These are phyloP conservation scores for Ustilago loliicola DNA, from an alignment of 1,284 basidiomycete species.

Conservation along the genomic window DNA sequence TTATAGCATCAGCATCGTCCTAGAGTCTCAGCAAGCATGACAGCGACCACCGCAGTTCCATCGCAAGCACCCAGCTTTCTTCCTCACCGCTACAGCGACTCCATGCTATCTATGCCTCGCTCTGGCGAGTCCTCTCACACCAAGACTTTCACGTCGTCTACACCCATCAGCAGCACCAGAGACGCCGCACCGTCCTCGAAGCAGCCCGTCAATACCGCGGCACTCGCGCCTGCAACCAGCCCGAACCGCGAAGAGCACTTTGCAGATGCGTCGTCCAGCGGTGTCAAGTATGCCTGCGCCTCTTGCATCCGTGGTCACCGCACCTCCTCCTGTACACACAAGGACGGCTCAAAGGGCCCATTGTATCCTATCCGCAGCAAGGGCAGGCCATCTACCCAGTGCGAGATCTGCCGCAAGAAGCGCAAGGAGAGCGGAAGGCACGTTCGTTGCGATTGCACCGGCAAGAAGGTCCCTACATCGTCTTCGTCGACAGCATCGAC, in stretches of 20 bases:
- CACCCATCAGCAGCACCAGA: slow-evolving; percentile 8
- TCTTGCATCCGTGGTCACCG: slow-evolving; percentile 66
- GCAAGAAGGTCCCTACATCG: slow-evolving; percentile 25
- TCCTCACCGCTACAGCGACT: slow-evolving; percentile 22
- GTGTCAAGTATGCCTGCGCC: slow-evolving; percentile 63
- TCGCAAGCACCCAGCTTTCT: slow-evolving; percentile 20
- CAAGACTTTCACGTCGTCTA: slow-evolving; percentile 3
- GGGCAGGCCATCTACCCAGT: slow-evolving; percentile 63
- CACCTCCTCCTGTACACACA: slow-evolving; percentile 62
- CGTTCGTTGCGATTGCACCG: slow-evolving; percentile 53
- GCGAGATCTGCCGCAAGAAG: slow-evolving; percentile 58
- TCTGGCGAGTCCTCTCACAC: slow-evolving; percentile 14
- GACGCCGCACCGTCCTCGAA: slow-evolving; percentile 2
- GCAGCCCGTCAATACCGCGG: not conserved
- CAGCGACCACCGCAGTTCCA: slow-evolving; percentile 22
- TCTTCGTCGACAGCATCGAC: slow-evolving; percentile 2
- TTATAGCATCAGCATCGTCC: not conserved
- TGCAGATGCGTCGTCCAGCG: slow-evolving; percentile 2
- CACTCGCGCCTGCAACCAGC: slow-evolving; percentile 1
- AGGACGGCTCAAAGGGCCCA: slow-evolving; percentile 62
- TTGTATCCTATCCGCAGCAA: slow-evolving; percentile 59
- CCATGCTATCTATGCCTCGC: slow-evolving; percentile 22
- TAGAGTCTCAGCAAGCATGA: slow-evolving; percentile 11
- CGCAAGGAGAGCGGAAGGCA: slow-evolving; percentile 56
- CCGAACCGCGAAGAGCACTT: slow-evolving; percentile 14